Percentiles rank a stretch among this genome's conserved stretches.
Evolutionary conservation across 331 rosid genomes (phyloP).

Genomic region (Acacia pycnantha): DNA sequence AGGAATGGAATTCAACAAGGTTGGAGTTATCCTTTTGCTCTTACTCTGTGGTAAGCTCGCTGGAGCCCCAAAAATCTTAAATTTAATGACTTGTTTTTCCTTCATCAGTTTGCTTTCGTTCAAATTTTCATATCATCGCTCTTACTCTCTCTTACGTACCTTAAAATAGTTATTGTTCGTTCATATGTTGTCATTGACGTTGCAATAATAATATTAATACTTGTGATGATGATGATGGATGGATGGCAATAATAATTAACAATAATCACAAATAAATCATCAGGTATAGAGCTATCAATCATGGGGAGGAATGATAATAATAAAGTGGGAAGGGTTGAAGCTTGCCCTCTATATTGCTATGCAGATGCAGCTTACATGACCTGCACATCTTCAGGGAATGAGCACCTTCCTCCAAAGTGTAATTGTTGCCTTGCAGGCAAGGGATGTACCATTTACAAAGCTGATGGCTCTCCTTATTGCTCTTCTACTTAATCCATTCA

Average conservation of each 20-base stretch:
- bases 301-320: not conserved
- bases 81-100: not conserved
- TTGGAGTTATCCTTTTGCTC: slow-evolving; percentile 2
- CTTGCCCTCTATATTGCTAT: slow-evolving; percentile 24
- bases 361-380: slow-evolving; percentile 37
- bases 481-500: not conserved
- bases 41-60: slow-evolving; percentile 17
- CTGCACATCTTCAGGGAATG: slow-evolving; percentile 39
- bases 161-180: no score
- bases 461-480: slow-evolving; percentile 38
- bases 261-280: not conserved
- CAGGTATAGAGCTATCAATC: not conserved
- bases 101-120: not conserved
- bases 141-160: not conserved
- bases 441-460: slow-evolving; percentile 34
- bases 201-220: not conserved
- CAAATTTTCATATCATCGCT: not conserved
- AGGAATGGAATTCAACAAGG: slow-evolving; percentile 24
- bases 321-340: not conserved
- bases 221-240: not conserved
- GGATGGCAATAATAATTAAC: not conserved
- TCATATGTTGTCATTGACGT: not conserved
- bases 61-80: not conserved
- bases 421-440: slow-evolving; percentile 45
- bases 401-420: slow-evolving; percentile 35